Base-by-base conservation (phyloP, 305 asterid species). In the Lippia alba region DNA sequence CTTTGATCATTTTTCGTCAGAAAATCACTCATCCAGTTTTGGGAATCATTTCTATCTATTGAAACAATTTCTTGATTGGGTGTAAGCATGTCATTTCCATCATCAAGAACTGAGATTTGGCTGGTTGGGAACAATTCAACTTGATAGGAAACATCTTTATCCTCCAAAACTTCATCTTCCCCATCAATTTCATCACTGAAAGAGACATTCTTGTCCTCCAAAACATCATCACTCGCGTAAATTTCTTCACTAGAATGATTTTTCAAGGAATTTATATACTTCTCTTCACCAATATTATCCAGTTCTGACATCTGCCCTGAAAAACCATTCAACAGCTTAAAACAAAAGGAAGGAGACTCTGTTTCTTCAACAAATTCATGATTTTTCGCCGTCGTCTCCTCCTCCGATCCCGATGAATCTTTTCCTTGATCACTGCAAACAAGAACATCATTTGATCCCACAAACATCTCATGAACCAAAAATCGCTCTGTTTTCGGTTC, bases 381-480 rank as follows among this genome's bases (percentile, higher is more conserved):
- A 16, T 58, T 67, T 8, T 72, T 64, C 36, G 56, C 71, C n/a
- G 59, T 53, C 24, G 56, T 55, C 53, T 16, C 50, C 70, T 64
- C 65, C 14, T 24, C 30, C 30, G 30, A 24, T 24, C 3, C 30
- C 30, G 30, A 24, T 24, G 30, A 64, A 55, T 20, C 65, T 59
- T 24, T 24, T 64, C 49, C 70, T 30, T 74, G 83, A 72, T 73
- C 74, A 65, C 61, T 66, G 7, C 39, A 9, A 24, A 24, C 59
- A 55, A 34, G 24, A 65, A 48, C 79, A 45, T 88, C 85, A 70
- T 67, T 50, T 51, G 85, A 64, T 55, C 70, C 83, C 69, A 73
- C 76, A 81, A 86, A 86, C 81, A 89, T 63, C 71, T 89, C 92
- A 53, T 82, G 80, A 53, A 85, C 75, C 32, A 59, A 69, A 75